phyloP scores from a whole-genome alignment of 176 grass and related monocot genomes.

The Elaeis guineensis region DNA sequence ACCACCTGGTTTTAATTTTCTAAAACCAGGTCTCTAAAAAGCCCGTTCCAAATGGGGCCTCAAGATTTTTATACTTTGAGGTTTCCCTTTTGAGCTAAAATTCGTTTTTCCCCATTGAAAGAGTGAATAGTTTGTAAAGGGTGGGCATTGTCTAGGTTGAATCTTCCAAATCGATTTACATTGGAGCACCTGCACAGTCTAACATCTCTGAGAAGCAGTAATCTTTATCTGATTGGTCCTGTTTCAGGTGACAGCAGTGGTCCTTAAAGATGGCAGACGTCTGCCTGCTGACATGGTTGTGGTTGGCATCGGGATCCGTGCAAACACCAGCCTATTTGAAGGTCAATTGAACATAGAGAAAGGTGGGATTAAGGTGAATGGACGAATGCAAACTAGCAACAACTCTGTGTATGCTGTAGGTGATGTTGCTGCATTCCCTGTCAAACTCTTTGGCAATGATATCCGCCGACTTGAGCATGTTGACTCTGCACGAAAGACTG shows the following conservation, averaged over 20 bases:
- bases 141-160: no score
- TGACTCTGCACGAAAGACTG: conserved; percentile 84
- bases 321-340: conserved; percentile 83
- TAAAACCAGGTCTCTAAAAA: no score
- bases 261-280: conserved; percentile 67
- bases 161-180: no score
- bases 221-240: no score
- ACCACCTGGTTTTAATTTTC: no score
- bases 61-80: no score
- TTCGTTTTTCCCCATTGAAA: no score
- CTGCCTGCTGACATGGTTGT: conserved; percentile 85
- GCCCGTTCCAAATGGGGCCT: no score
- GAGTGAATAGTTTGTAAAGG: no score
- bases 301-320: conserved; percentile 85
- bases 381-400: conserved; percentile 80
- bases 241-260: conserved; percentile 63
- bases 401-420: conserved; percentile 82
- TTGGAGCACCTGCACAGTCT: no score
- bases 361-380: conserved; percentile 88
- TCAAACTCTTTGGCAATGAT: conserved; percentile 65
- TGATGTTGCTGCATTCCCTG: conserved; percentile 75
- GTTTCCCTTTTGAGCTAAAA: no score
- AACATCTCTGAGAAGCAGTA: no score
- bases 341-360: conserved; percentile 65
- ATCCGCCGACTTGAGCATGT: conserved; percentile 80